Base-by-base conservation (phyloP, 2,329 filamentous ascomycete genomes). In the Colletotrichum cordylinicola region DNA sequence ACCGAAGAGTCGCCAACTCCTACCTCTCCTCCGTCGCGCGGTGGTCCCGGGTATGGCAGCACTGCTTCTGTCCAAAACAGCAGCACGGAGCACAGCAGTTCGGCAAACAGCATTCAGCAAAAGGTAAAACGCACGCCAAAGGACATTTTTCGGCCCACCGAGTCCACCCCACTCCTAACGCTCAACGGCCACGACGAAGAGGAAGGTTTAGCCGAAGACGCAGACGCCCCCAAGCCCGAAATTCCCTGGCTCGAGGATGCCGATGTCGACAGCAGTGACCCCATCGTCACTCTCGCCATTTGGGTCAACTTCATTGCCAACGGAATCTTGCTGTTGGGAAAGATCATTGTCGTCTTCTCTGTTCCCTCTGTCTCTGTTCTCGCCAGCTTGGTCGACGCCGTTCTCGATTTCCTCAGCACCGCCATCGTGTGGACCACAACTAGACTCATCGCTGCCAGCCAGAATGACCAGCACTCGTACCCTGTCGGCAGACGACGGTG, bases 221-320 rank as follows among this genome's bases (percentile, higher is more conserved):
- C 56, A n/a, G 66, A 75, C 18, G 82, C 82, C 16, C 85, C 87
- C 31, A 87, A 87, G 70, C 89, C 89, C 13, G 89, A 93, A 73
- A 91, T 95, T 56, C 94, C 93, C 9, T 93, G 92, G 83, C 90
- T 94, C 71, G 93, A 94, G 74, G 94, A 96, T 78, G 93, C 93
- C 73, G 90, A 91, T 27, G 79, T 96, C 4, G 94, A 96, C 81
- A 95, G 93, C 77, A 89, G 92, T 64, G 93, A 93, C 75, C 92
- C 90, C 18, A 91, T 98, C 65, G 95, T 98, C 65, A 94, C 93
- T n/a, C 82, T 97, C 24, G 96, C 96, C 56, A 97, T 98, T 80
- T 96, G 96, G 83, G 86, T 98, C 83, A 98, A 98, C 82, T 90
- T 98, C 65, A 85, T 90, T 27, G 96, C 95, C 74, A 98, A 98